phyloP scores from a whole-genome alignment of 257 asterid species.

The Ballota nigra region DNA sequence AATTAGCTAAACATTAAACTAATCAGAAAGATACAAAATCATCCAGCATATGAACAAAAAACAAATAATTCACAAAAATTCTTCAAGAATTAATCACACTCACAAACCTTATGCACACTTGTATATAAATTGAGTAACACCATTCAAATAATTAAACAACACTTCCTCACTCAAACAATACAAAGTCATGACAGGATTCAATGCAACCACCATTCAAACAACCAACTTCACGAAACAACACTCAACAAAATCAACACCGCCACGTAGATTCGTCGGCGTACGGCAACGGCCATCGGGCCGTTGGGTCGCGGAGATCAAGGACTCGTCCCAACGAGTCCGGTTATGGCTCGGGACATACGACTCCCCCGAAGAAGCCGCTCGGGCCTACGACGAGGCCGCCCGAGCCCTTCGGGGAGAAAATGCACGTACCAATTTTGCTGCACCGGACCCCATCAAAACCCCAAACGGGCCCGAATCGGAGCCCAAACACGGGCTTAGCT shows the following conservation, averaged over 20 bases:
- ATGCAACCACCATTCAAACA: conserved; percentile 31
- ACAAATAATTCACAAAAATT: conserved; percentile 41
- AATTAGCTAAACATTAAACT: conserved; percentile 14
- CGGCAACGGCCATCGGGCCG: conserved; percentile 85
- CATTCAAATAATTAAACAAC: conserved; percentile 13
- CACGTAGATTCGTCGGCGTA: conserved; percentile 72
- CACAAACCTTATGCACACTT: conserved; percentile 15
- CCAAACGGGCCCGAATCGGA: conserved; percentile 30
- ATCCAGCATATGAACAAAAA: conserved; percentile 32
- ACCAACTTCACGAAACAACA: conserved; percentile 30
- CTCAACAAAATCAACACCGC: conserved; percentile 30
- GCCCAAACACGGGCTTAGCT: conserved; percentile 53
- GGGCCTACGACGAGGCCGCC: conserved; percentile 86
- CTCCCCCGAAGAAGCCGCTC: conserved; percentile 88
- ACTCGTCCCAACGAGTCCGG: conserved; percentile 74
- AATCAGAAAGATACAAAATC: conserved; percentile 24
- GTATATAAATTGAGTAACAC: conserved; percentile 40
- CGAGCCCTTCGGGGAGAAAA: conserved; percentile 84
- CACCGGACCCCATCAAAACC: conserved; percentile 12
- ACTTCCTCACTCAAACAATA: neutral
- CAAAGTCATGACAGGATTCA: conserved; percentile 48
- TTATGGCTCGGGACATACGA: conserved; percentile 92
- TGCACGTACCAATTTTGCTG: conserved; percentile 72
- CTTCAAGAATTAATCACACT: conserved; percentile 25
- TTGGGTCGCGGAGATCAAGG: conserved; percentile 95